Evolutionary conservation across 306 rosid genomes (phyloP), one percentile per base, ranked within the genome.

Genomic region (Macrotyloma uniflorum): DNA sequence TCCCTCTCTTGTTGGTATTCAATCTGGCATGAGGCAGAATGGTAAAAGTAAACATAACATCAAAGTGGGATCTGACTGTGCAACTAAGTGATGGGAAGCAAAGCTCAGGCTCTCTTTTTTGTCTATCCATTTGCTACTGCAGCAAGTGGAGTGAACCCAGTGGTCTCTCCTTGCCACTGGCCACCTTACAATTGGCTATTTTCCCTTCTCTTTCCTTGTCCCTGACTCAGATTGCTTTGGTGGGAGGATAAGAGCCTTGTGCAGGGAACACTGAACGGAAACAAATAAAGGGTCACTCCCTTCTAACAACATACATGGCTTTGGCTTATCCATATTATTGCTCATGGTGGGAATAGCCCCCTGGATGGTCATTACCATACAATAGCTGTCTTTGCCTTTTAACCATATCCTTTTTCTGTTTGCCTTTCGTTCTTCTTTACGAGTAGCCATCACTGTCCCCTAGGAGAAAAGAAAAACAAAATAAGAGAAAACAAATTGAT

Each of bases 21-120:
- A 78, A 81, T 86, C 83, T 75, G 69, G 83, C 81, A 76, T 66
- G 83, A 85, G 50, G 75, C 77, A 78, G 54, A 45, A 80, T 75
- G 84, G 82, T 81, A 86, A 84, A 83, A 64, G 86, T 84, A 75
- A 82, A 76, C 87, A n/a, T 76, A 77, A 86, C 84, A 77, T 67
- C 85, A 16, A 79, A 82, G 91, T 89, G 92, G 90, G 86, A 89
- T 87, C 85, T 88, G 96, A 93, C 93, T 85, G 80, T 86, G 89
- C 91, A 74, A 83, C 61, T 79, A 16, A 86, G 91, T 84, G 85
- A 81, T 82, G 79, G 72, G 85, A 80, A 81, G 53, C 86, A 88
- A 83, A 82, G 83, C 73, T 65, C 71, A 40, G 79, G 59, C 85
- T 80, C 80, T 80, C 83, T 61, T 84, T 77, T 82, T 47, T 85